Base-by-base conservation (phyloP, 179 eudicot species). In the Spinacia oleracea region DNA sequence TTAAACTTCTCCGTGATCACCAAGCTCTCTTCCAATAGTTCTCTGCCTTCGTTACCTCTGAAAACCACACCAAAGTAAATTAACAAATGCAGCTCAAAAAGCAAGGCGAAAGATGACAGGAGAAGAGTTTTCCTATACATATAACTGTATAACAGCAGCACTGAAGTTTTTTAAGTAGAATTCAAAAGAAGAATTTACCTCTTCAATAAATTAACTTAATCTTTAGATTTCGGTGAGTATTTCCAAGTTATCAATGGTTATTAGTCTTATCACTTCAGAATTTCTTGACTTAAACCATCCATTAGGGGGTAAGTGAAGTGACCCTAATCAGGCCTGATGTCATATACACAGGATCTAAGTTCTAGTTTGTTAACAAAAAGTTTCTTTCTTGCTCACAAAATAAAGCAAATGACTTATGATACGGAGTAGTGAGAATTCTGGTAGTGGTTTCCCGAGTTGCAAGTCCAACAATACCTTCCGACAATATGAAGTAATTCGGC, bases 401-500 rank as follows among this genome's bases (percentile, higher is more conserved):
- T 7, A 40, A 25, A 29, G 48, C 63, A 74, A 55, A 35, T 40
- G n/a, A 35, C 31, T 38, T 14, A 32, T 38, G 15, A 32, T 48
- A 64, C 20, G 6, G 3, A 3, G 31, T 35, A 53, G 65, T 6
- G 6, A 20, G 15, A 42, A 68, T 14, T 60, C 6, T 23, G 32
- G 15, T 43, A 11, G 25, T 38, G 50, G 38, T 9, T 55, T 69
- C 38, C 16, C 27, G 18, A 31, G 46, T 35, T 55, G 34, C 14
- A 74, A 20, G 14, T 18, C 31, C 27, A 63, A 31, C 1, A 70
- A 46, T 90, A 94, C 98, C 98, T 92, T 84, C 98, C 98, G 42
- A 79, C 91, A 18, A 63, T 80, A 81, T 92, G 98, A 80, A 94
- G 96, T 72, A 94, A 77, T 77, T 92, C 97, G 14, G 93, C 97